Evolutionary conservation across 169 alveolate species (phyloP).

Genomic region (Plasmodium yoelii): DNA sequence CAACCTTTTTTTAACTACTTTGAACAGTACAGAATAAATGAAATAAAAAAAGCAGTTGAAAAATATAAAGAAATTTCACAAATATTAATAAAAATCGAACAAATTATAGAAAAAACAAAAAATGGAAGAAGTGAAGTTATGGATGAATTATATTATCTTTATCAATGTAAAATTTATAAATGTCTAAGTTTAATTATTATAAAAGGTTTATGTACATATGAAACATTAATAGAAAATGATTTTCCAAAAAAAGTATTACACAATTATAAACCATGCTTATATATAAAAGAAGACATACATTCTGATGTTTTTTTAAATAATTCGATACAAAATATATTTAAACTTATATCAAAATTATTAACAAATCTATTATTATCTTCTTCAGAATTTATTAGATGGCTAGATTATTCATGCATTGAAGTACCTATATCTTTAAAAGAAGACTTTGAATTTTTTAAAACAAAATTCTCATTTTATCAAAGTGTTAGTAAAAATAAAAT

Average conservation of each 20-base stretch:
- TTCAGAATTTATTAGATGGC: conserved; percentile 72
- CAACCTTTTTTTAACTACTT: conserved; percentile 74
- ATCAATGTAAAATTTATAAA: conserved; percentile 74
- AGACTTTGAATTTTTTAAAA: conserved; percentile 62
- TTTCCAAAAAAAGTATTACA: conserved; percentile 44
- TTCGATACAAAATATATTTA: conserved; percentile 72
- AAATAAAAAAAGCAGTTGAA: conserved; percentile 31
- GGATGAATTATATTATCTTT: conserved; percentile 69
- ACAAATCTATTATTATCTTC: conserved; percentile 69
- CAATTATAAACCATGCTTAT: conserved; percentile 60
- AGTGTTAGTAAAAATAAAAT: conserved; percentile 77
- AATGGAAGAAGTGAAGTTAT: conserved; percentile 71
- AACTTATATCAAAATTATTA: conserved; percentile 59
- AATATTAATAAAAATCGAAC: conserved; percentile 75
- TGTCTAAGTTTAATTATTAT: conserved; percentile 62
- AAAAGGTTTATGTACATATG: conserved; percentile 68
- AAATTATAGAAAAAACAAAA: conserved; percentile 68
- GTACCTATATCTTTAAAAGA: conserved; percentile 68
- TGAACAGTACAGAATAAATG: conserved; percentile 62
- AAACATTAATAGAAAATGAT: conserved; percentile 71
- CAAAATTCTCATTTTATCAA: conserved; percentile 71
- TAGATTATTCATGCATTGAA: conserved; percentile 74
- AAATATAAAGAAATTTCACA: conserved; percentile 74
- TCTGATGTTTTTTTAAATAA: conserved; percentile 74
- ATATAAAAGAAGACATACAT: conserved; percentile 70